Evolutionary conservation across 176 grass and related monocot species (phyloP), one percentile per base, ranked within the genome.

Genomic region (Elymus sibiricus): DNA sequence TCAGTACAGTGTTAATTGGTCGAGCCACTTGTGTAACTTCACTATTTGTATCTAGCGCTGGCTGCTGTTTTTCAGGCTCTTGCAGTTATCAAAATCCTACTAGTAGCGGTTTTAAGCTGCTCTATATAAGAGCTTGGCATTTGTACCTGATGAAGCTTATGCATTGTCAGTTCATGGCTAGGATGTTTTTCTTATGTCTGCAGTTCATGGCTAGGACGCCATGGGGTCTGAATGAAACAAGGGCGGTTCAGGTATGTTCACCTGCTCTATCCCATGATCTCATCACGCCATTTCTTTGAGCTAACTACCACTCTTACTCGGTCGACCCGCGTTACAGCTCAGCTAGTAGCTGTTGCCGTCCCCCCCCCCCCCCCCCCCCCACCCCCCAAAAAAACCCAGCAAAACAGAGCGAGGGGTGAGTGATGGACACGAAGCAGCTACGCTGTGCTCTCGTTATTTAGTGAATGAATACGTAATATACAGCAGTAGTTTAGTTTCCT

Each of bases 221-320:
- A 34, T 34, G 32, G 32, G 32, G 32, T 34, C 32, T 34, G 32
- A 34, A 34, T 34, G 32, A 29, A 29, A 34, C 32, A 11, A 17
- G 15, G 13, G 51, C 3, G 5, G 44, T 37, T 79, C 21, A 34
- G 32, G 32, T 34, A 34, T 70, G 49, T 61, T 22, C 1, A 4
- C 47, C 5, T n/a, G 29, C 9, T 63, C 37, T 27, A 5, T 60
- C 51, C 3, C 19, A 31, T 62, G 53, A 24, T 67, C 24, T 7
- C 28, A 25, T 80, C 85, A 73, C 66, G 66, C 66, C 29, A 38
- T 73, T 86, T 74, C 55, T 26, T 80, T 80, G 67, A 37, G 61
- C 85, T 39, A 81, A 72, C 77, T 53, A 47, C 64, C 3, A 69
- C 25, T 61, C 16, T 44, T 71, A 62, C 38, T 24, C 37, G 11